These are phyloP conservation scores for Colletotrichum liriopes DNA, from an alignment of 2,329 filamentous ascomycete species.

Conservation along the genomic window DNA sequence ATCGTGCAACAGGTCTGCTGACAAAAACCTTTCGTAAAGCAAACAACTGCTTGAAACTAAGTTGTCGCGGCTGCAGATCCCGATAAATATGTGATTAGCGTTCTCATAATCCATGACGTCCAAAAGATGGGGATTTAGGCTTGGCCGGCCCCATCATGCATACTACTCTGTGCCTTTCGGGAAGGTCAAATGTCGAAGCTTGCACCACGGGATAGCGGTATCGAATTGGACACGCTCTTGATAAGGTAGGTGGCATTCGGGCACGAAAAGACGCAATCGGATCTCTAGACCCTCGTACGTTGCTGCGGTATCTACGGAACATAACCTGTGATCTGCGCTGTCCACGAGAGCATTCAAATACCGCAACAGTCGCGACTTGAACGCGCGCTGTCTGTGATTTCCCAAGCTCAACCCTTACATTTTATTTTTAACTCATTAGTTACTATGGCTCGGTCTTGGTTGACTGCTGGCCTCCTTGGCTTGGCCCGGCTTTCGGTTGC, in stretches of 20 bases:
- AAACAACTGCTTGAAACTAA: no score
- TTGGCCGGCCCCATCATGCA: constrained; percentile 27
- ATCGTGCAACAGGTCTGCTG: not conserved
- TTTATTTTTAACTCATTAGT: no score
- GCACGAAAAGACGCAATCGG: constrained; percentile 11
- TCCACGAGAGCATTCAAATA: constrained; percentile 17
- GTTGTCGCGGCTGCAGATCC: not conserved
- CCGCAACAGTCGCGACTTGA: not conserved
- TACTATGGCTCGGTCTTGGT: constrained; percentile 7
- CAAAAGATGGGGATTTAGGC: not conserved
- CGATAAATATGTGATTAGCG: not conserved
- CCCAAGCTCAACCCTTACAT: not conserved
- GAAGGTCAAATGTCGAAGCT: constrained; percentile 21
- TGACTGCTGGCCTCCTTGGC: constrained; percentile 18
- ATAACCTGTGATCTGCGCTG: not conserved
- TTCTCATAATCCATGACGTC: constrained; percentile 16
- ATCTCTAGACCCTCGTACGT: constrained; percentile 12
- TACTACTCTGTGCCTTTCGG: constrained; percentile 22
- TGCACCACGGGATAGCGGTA: not conserved
- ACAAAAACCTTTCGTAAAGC: no score
- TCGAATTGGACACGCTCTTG: not conserved
- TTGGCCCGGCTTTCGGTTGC: constrained; percentile 17
- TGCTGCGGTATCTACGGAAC: not conserved
- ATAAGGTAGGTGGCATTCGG: constrained; percentile 34
- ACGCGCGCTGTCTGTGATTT: no score